These are phyloP conservation scores for Diplogelasinospora grovesii DNA, from an alignment of 495 filamentous ascomycete genomes.

Conservation along the genomic window DNA sequence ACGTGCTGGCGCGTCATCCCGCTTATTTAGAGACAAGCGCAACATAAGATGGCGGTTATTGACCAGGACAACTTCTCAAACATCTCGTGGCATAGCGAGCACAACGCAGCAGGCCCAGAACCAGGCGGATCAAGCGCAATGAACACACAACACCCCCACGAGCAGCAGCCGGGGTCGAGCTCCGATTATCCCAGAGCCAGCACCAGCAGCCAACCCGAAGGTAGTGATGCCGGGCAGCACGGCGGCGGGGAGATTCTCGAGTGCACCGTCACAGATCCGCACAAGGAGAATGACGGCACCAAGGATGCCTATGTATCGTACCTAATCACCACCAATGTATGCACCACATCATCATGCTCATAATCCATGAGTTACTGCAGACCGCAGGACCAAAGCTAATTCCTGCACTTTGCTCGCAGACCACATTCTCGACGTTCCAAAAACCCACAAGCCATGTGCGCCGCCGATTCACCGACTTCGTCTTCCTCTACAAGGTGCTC, in stretches of 20 bases:
- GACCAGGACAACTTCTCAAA: constrained; percentile 47
- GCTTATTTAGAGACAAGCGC: background rate
- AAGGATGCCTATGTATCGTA: constrained; percentile 97
- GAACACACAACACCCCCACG: constrained; percentile 12
- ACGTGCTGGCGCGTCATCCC: background rate
- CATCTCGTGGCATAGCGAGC: constrained; percentile 42
- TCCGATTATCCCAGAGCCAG: constrained; percentile 9
- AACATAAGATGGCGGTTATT: constrained; percentile 36
- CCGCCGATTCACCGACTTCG: constrained; percentile 92
- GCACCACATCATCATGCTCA: too few relatives aligned
- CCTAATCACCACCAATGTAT: constrained; percentile 80
- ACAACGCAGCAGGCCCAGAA: constrained; percentile 8
- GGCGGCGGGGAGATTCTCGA: constrained; percentile 70
- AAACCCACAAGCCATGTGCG: constrained; percentile 68
- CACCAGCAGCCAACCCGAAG: constrained; percentile 13
- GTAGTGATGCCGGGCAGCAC: constrained; percentile 19
- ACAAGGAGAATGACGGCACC: constrained; percentile 94
- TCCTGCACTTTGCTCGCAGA: too few relatives aligned
- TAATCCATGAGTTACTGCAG: too few relatives aligned
- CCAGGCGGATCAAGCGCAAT: constrained; percentile 8
- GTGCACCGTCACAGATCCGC: constrained; percentile 70
- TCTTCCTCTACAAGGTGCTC: constrained; percentile 90
- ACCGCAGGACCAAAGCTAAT: constrained; percentile 1
- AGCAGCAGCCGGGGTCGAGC: constrained; percentile 9
- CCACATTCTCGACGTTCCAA: constrained; percentile 88